Evolutionary conservation across 345 rosid species (phyloP).

Genomic region (Turritis glabra): DNA sequence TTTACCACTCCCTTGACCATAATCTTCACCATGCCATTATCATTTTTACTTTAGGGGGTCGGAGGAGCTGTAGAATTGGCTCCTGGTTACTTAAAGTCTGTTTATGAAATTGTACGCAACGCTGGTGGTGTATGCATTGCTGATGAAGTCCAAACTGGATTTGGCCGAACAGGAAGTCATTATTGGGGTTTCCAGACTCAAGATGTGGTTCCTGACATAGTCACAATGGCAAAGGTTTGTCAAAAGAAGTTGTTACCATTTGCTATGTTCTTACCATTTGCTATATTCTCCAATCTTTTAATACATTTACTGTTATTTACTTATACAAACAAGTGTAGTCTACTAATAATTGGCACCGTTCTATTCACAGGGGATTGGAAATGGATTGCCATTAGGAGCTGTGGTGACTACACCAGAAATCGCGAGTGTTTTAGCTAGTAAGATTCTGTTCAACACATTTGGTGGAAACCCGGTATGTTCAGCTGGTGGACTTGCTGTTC

Average conservation of each 20-base stretch:
- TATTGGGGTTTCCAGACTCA: conserved; percentile 96
- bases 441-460: conserved; percentile 86
- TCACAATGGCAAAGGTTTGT: conserved; percentile 95
- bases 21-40: conserved; percentile 14
- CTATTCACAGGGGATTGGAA: conserved; percentile 73
- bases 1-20: neutral
- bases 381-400: conserved; percentile 93
- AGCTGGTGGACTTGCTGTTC: conserved; percentile 93
- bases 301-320: neutral
- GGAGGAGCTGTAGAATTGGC: conserved; percentile 98
- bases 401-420: conserved; percentile 97
- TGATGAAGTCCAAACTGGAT: conserved; percentile 96
- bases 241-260: neutral
- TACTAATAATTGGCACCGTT: neutral
- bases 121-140: conserved; percentile 96
- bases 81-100: conserved; percentile 83
- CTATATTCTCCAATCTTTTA: conserved; percentile 5
- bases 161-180: conserved; percentile 92
- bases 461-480: conserved; percentile 99
- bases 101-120: conserved; percentile 73
- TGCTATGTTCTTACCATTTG: conserved; percentile 6
- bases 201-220: conserved; percentile 91
- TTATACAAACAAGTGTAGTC: neutral
- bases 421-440: conserved; percentile 80
- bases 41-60: conserved; percentile 56